Conservation (phyloP, 192 early-diverging fungal species). For the Phlyctochytrium bullatum region DNA sequence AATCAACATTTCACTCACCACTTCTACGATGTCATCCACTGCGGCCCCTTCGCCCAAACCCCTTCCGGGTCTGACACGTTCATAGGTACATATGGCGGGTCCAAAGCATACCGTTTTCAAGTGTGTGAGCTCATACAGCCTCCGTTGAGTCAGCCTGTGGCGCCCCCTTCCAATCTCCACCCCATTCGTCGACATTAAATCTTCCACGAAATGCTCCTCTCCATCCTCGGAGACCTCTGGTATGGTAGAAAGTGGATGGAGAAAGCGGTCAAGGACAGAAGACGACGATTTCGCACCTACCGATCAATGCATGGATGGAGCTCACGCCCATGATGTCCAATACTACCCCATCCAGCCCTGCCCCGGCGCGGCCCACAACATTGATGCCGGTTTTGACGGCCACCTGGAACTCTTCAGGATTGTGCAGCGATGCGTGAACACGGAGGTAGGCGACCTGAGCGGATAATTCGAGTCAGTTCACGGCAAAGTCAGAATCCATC, state of each 20-base stretch:
- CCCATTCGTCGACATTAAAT: background rate
- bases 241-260: background rate
- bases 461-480: too few species aligned
- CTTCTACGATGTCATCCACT: too few species aligned
- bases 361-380: too few species aligned
- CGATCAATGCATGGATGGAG: background rate
- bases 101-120: conserved; percentile 8
- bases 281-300: background rate
- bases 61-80: too few species aligned
- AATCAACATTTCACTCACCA: too few species aligned
- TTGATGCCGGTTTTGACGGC: too few species aligned
- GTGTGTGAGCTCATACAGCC: conserved; percentile 15
- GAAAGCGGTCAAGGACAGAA: background rate
- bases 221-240: background rate
- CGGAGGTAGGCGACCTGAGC: too few species aligned
- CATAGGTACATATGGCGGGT: conserved; percentile 13
- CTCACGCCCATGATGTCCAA: background rate
- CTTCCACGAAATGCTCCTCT: conserved; percentile 2
- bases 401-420: too few species aligned
- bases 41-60: too few species aligned
- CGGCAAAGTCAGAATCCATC: too few species aligned
- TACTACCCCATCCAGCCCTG: too few species aligned
- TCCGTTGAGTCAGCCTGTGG: background rate
- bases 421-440: too few species aligned
- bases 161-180: background rate